These are phyloP conservation scores for Hymenoscyphus salicellus DNA, from an alignment of 2,329 filamentous ascomycete genomes.

Conservation along the genomic window DNA sequence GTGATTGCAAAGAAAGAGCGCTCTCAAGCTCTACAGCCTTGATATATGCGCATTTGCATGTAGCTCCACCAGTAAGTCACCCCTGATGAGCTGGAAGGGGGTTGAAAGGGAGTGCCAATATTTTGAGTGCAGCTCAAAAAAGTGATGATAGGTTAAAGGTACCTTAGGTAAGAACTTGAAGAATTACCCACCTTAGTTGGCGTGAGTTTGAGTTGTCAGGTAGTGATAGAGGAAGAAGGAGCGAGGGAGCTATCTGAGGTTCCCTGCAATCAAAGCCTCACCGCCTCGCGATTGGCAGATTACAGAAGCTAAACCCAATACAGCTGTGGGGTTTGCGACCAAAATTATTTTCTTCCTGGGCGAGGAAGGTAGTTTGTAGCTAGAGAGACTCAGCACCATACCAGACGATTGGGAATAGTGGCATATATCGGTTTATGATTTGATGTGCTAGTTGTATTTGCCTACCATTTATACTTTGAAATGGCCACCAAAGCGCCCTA, in stretches of 20 bases:
- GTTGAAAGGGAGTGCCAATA: too few species aligned
- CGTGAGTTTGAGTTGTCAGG: too few species aligned
- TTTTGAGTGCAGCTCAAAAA: too few species aligned
- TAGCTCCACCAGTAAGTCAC: too few species aligned
- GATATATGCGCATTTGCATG: too few species aligned
- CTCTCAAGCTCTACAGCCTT: background rate
- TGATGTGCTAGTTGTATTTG: background rate
- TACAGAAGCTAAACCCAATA: background rate
- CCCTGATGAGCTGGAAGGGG: too few species aligned
- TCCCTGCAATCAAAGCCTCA: conserved; percentile 2
- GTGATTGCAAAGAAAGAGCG: background rate
- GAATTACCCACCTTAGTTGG: too few species aligned
- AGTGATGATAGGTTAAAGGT: too few species aligned
- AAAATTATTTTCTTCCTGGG: conserved; percentile 7
- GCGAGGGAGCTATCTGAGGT: background rate
- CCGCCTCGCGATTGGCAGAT: background rate
- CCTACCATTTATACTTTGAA: conserved; percentile 16
- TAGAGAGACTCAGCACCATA: background rate
- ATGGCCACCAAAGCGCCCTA: conserved; percentile 62
- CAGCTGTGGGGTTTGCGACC: conserved; percentile 7
- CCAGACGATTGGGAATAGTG: background rate
- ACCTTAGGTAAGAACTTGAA: too few species aligned
- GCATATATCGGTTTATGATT: background rate
- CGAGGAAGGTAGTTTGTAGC: background rate
- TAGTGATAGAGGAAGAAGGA: background rate